A percentile compares a stretch with the other conserved stretches of the same genome.
phyloP scores from a whole-genome alignment of 352 stramenopile species.

The Pythium volutum region DNA sequence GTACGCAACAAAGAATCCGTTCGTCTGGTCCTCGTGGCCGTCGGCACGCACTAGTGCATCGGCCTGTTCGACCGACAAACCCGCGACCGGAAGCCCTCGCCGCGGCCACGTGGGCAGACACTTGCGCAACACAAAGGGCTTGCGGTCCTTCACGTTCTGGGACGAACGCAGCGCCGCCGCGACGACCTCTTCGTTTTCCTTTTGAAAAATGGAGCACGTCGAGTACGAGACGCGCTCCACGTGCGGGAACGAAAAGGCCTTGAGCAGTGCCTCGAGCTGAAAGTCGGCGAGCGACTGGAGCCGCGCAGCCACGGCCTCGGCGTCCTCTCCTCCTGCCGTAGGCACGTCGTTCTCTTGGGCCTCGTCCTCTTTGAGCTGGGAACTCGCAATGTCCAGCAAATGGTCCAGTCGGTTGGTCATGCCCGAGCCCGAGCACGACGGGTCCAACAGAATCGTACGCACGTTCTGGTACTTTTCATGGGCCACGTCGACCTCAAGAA shows the following conservation, averaged over 20 bases:
- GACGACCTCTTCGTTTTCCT: constrained; percentile 97
- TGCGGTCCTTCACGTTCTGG: constrained; percentile 38
- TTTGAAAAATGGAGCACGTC: constrained; percentile 95
- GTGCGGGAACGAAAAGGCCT: constrained; percentile 93
- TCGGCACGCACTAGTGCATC: constrained; percentile 90
- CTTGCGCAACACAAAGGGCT: constrained; percentile 63
- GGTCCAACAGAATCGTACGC: constrained; percentile 93
- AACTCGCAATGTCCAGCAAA: constrained; percentile 84
- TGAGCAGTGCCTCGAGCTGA: constrained; percentile 91
- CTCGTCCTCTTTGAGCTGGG: constrained; percentile 46
- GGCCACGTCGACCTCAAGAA: constrained; percentile 84
- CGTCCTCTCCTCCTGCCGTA: constrained; percentile 39
- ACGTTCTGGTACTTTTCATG: constrained; percentile 86
- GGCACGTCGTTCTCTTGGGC: constrained; percentile 13
- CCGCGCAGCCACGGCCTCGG: constrained; percentile 57
- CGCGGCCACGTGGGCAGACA: constrained; percentile 72
- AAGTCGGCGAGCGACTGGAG: constrained; percentile 94
- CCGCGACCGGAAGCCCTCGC: constrained; percentile 57
- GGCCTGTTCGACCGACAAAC: constrained; percentile 59
- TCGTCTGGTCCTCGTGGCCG: constrained; percentile 91
- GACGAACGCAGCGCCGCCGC: constrained; percentile 72
- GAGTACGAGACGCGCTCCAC: constrained; percentile 96
- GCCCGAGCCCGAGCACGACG: constrained; percentile 95
- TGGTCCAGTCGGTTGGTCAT: constrained; percentile 93
- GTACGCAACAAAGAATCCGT: constrained; percentile 97